phyloP scores from a whole-genome alignment of 345 rosid species.

The Clausena lansium region DNA sequence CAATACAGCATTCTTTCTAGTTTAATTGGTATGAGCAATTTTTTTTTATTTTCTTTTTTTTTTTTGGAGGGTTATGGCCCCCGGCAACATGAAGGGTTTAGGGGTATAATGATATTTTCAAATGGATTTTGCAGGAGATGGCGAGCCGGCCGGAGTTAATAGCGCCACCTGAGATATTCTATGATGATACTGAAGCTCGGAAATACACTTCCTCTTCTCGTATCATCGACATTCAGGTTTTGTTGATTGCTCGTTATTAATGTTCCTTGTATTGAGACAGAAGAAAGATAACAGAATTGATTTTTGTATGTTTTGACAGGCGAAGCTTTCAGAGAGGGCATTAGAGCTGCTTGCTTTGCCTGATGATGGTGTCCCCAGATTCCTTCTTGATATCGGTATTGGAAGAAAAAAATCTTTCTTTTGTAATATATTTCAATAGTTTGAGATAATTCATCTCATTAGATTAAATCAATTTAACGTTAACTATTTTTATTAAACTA shows the following conservation, averaged over 20 bases:
- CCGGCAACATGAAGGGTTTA: neutral
- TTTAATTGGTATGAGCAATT: neutral
- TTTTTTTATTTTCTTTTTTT: neutral
- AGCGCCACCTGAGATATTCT: slow-evolving; percentile 97
- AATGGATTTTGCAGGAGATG: slow-evolving; percentile 33
- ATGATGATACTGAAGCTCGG: slow-evolving; percentile 78
- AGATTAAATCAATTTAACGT: neutral
- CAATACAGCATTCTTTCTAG: neutral
- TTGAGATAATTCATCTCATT: neutral
- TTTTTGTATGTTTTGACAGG: slow-evolving; percentile 32
- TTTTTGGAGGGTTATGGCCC: neutral
- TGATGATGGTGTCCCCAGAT: slow-evolving; percentile 69
- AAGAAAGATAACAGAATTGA: neutral
- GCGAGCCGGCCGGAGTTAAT: slow-evolving; percentile 70
- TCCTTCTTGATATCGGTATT: slow-evolving; percentile 86
- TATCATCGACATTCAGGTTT: slow-evolving; percentile 90
- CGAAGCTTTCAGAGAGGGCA: slow-evolving; percentile 88
- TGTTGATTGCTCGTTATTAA: neutral
- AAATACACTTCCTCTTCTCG: slow-evolving; percentile 94
- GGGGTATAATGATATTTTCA: neutral
- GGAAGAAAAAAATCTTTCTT: too few relatives aligned
- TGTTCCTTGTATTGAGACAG: neutral
- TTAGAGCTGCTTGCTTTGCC: slow-evolving; percentile 92
- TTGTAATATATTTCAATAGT: neutral
- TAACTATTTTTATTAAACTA: neutral